Percentiles rank a stretch among this genome's conserved stretches.
These are phyloP conservation scores for Sophora flavescens DNA, from an alignment of 306 rosid genomes.

Conservation along the genomic window DNA sequence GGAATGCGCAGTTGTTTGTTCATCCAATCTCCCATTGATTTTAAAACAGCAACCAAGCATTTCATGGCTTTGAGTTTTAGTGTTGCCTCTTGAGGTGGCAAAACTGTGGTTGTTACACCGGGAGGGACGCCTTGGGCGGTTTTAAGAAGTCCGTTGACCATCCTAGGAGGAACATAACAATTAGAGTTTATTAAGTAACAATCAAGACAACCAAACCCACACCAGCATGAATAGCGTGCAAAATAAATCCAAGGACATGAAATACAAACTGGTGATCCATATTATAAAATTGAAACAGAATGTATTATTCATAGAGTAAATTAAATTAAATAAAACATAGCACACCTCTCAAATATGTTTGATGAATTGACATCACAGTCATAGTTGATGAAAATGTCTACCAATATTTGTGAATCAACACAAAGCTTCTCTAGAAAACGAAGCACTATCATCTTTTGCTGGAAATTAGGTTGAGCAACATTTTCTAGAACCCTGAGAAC, in stretches of 20 bases:
- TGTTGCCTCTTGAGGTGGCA: conserved; percentile 94
- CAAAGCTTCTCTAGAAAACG: conserved; percentile 96
- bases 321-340: conserved; percentile 34
- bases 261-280: conserved; percentile 43
- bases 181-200: conserved; percentile 26
- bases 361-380: conserved; percentile 99
- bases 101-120: conserved; percentile 83
- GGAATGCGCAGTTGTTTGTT: conserved; percentile 96
- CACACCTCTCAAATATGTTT: conserved; percentile 98
- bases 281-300: conserved; percentile 27
- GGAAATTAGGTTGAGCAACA: conserved; percentile 97
- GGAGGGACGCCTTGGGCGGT: conserved; percentile 98
- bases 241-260: conserved; percentile 27
- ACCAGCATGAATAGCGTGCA: conserved; percentile 15
- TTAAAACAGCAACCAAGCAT: conserved; percentile 86
- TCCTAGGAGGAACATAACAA: conserved; percentile 63
- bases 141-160: conserved; percentile 99
- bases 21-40: conserved; percentile 97
- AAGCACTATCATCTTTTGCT: conserved; percentile 98
- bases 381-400: conserved; percentile 93
- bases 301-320: conserved; percentile 25
- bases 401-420: conserved; percentile 96
- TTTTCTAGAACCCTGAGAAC: conserved; percentile 98
- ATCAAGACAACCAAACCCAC: conserved; percentile 32
- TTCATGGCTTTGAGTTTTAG: conserved; percentile 96